These are phyloP conservation scores for Vigna radiata DNA, from an alignment of 306 rosid species.

Conservation along the genomic window DNA sequence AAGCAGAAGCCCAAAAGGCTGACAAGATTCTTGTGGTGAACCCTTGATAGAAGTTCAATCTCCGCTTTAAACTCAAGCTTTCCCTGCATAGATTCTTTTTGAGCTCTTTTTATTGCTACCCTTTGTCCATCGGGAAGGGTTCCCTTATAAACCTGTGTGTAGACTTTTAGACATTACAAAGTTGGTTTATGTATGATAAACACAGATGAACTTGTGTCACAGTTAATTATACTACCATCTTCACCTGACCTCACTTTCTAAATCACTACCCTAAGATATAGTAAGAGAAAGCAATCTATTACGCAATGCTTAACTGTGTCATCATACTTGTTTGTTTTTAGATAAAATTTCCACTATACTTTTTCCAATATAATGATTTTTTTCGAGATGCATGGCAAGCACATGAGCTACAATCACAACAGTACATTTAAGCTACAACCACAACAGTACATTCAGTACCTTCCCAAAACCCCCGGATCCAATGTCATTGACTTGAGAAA, in stretches of 20 bases:
- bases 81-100: conserved; percentile 64
- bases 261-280: not conserved
- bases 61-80: conserved; percentile 63
- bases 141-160: conserved; percentile 65
- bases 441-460: conserved; percentile 40
- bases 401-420: not conserved
- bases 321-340: not conserved
- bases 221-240: not conserved
- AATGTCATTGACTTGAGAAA: conserved; percentile 55
- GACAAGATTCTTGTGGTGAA: conserved; percentile 75
- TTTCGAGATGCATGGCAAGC: not conserved
- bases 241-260: too few species aligned
- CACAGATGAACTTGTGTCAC: not conserved
- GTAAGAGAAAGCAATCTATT: not conserved
- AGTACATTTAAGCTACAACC: not conserved
- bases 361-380: not conserved
- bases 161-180: conserved; percentile 9
- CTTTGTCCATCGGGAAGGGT: conserved; percentile 60
- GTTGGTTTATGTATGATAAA: not conserved
- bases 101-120: conserved; percentile 67
- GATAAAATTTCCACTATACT: not conserved
- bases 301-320: not conserved
- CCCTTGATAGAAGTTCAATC: conserved; percentile 79
- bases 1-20: conserved; percentile 71
- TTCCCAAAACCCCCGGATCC: conserved; percentile 77